Percentiles rank a stretch among this genome's conserved stretches.
These are phyloP conservation scores for Sporisorium iseilematis-ciliati DNA, from an alignment of 1,284 basidiomycete species.

Conservation along the genomic window DNA sequence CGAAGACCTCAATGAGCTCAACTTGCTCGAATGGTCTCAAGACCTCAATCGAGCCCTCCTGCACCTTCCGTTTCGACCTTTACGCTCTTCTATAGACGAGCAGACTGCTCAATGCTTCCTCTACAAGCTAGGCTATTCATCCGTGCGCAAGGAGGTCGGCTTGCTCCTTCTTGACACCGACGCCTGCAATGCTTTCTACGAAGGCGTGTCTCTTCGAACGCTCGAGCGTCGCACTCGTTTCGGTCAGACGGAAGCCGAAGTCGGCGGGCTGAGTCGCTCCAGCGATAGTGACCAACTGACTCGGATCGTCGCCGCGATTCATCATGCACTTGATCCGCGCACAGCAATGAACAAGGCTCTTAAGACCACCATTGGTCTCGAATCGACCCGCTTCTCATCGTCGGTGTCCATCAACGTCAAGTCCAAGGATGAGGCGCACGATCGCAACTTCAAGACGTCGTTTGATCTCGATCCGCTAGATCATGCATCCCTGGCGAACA, in stretches of 20 bases:
- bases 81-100: constrained; percentile 6
- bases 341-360: constrained; percentile 1
- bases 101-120: constrained; percentile 11
- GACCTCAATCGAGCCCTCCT: constrained; percentile 30
- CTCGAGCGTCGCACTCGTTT: constrained; percentile 27
- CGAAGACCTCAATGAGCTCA: constrained; percentile 9
- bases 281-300: constrained; percentile 5
- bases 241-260: background rate
- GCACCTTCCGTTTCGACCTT: constrained; percentile 15
- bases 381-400: constrained; percentile 31
- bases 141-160: constrained; percentile 11
- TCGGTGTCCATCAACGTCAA: constrained; percentile 29
- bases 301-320: constrained; percentile 1
- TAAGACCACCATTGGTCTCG: constrained; percentile 15
- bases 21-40: constrained; percentile 39
- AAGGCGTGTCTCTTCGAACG: constrained; percentile 29
- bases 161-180: constrained; percentile 33
- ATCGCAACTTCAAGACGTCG: constrained; percentile 20
- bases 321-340: constrained; percentile 24
- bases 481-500: constrained; percentile 19
- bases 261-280: background rate
- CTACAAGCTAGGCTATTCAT: constrained; percentile 35
- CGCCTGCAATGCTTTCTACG: constrained; percentile 29
- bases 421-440: background rate
- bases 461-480: constrained; percentile 42